A percentile compares a stretch with the other conserved stretches of the same genome.
Evolutionary conservation across 441 rosid species (phyloP).

Genomic region (Aquilaria agallochum): DNA sequence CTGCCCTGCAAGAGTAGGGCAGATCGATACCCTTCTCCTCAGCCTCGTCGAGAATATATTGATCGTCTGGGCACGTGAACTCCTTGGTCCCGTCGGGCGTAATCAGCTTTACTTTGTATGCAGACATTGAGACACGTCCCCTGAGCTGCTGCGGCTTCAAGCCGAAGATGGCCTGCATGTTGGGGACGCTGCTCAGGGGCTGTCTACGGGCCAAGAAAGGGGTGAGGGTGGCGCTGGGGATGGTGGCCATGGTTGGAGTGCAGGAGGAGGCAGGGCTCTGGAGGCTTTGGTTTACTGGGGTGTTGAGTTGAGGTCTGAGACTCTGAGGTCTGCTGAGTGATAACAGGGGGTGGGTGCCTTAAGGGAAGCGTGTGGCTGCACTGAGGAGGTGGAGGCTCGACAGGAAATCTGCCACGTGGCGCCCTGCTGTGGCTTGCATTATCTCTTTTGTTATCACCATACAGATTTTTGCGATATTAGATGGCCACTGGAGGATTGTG

Average conservation of each 20-base stretch:
- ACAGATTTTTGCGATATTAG: background rate
- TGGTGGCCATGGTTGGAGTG: conserved; percentile 33
- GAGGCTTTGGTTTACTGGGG: background rate
- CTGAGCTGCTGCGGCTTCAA: conserved; percentile 38
- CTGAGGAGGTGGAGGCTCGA: conserved; percentile 10
- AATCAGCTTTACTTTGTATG: conserved; percentile 65
- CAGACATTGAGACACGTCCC: conserved; percentile 58
- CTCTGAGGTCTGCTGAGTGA: conserved; percentile 4
- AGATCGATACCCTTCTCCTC: conserved; percentile 74
- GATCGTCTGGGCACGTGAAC: conserved; percentile 47
- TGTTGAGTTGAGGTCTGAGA: too few relatives aligned
- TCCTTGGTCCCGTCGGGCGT: conserved; percentile 66
- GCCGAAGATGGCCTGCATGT: conserved; percentile 51
- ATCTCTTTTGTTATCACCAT: conserved; percentile 41
- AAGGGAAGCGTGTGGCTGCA: conserved; percentile 17
- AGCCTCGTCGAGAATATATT: conserved; percentile 59
- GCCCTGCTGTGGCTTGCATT: conserved; percentile 30
- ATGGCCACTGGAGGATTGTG: conserved; percentile 18
- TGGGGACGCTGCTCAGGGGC: conserved; percentile 38
- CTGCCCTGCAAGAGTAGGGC: conserved; percentile 96
- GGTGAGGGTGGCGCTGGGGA: conserved; percentile 59
- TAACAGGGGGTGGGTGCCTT: conserved; percentile 3
- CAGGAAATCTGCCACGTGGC: conserved; percentile 68
- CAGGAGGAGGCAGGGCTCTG: background rate
- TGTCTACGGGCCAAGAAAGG: conserved; percentile 51